Base-by-base conservation (phyloP, 2,329 filamentous ascomycete species). In the Aspergillus candidus region DNA sequence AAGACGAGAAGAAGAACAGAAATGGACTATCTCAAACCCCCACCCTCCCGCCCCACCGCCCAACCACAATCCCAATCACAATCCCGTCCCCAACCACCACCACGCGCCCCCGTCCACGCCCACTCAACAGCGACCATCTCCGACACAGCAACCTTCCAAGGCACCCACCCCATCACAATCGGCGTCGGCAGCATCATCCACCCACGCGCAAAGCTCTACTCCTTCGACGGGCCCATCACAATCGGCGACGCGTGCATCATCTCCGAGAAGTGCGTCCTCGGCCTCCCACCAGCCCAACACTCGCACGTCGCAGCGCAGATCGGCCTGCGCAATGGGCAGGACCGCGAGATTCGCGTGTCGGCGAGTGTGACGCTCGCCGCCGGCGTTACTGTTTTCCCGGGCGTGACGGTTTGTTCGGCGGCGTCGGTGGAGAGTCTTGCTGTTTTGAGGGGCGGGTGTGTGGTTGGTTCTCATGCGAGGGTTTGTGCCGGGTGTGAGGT, bases 231-330 rank as follows among this genome's bases (percentile, higher is more conserved):
- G 4, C 83, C 88, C 35, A 82, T 97, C 53, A 82, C 82, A 22
- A 79, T 94, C 47, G 89, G 90, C 18, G 82, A 87, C 46, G 82
- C 84, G 41, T 93, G 86, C 57, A 85, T 95, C 36, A 75, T 97
- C 35, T 81, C 85, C 54, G 93, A 97, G 58, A 73, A 73, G 49
- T 62, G 57, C 35, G 47, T 66, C 0, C 66, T 73, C 18, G 71
- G 71, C 2, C 53, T 68, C 72, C 80, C 45, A 67, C 75, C 86
- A 30, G 40, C 43, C 3, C 44, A 40, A 27, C 43, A 38, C 11
- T 36, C 50, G 17, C 50, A 50, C 15, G 18, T 41, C 18, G 38
- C 36, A 49, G 5, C 11, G 40, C n/a, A 18, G 37, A 11, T 36
- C 41, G 5, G 32, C 42, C 22, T 10, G 14, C 8, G 39, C n/a